phyloP scores from a whole-genome alignment of 257 asterid genomes.

The Fraxinus quadrangulata region DNA sequence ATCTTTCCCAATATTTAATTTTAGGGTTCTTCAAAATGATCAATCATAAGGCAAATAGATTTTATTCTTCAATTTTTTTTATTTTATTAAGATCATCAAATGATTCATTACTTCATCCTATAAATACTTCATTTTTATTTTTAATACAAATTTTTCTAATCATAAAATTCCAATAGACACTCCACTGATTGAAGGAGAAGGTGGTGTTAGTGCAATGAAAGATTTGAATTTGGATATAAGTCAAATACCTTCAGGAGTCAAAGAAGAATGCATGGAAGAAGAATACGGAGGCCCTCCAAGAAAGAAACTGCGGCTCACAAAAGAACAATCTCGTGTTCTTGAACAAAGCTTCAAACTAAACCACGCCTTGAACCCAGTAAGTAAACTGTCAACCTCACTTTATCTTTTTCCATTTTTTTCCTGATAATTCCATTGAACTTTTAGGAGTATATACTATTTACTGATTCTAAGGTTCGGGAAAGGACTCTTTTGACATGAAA shows the following conservation, averaged over 20 bases:
- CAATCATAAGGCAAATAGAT: neutral
- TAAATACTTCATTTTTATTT: neutral
- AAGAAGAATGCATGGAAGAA: slow-evolving; percentile 30
- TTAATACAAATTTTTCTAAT: neutral
- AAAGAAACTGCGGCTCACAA: slow-evolving; percentile 76
- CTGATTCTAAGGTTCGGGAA: too few species aligned
- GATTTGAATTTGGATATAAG: slow-evolving; percentile 69
- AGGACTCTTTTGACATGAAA: neutral
- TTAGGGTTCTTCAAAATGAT: slow-evolving; percentile 21
- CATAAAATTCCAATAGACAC: neutral
- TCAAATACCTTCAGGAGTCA: slow-evolving; percentile 50
- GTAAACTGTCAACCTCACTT: neutral
- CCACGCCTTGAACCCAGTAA: slow-evolving; percentile 75
- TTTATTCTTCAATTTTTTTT: too few species aligned
- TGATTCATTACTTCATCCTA: neutral
- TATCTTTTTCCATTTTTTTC: neutral
- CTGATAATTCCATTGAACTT: too few species aligned
- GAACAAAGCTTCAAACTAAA: slow-evolving; percentile 71
- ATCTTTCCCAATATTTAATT: neutral
- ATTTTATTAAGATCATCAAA: neutral
- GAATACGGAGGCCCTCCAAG: slow-evolving; percentile 57
- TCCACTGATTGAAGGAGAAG: slow-evolving; percentile 36
- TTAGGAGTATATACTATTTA: too few species aligned
- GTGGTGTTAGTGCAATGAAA: slow-evolving; percentile 36
- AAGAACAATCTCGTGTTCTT: slow-evolving; percentile 72